Evolutionary conservation across 2,329 filamentous ascomycete species (phyloP), one percentile per base, ranked within the genome.

Genomic region (Plenodomus biglobosus): DNA sequence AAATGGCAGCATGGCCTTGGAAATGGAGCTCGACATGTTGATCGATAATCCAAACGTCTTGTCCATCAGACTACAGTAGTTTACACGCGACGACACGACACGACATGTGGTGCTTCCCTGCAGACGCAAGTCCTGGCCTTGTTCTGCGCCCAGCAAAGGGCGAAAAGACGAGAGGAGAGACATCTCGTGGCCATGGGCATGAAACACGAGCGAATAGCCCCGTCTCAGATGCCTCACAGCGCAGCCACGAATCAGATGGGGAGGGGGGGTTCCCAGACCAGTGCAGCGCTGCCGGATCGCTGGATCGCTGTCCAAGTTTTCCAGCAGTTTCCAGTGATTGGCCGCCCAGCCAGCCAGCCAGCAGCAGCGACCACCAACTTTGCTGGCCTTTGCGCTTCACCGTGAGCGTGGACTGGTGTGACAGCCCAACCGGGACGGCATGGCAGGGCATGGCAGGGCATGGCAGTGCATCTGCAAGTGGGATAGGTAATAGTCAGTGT

Each of bases 281-380:
- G n/a, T n/a, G n/a, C n/a, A n/a, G n/a, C n/a, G n/a, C n/a, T n/a
- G n/a, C n/a, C n/a, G n/a, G n/a, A 41, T 47, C 27, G 54, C 53
- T 45, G 39, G 50, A 46, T 34, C 34, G 42, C 35, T 36, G 50
- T 52, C 54, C 61, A 61, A 56, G 62, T 58, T 63, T 68, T 69
- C 65, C 65, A 66, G 64, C 59, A 59, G 57, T 57, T 68, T 69
- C 65, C 53, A 42, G 44, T 66, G 65, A 66, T 68, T 68, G 65
- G 68, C 54, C 47, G 6, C 56, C 54, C 44, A 51, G n/a, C 22
- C 22, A 24, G 5, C 22, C 22, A 24, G 5, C 22, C 22, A 5
- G 5, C 22, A 24, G 5, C 22, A 24, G 22, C 46, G 40, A 38
- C 17, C 22, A 39, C 41, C 49, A 49, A 38, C 40, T 38, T 27